Evolutionary conservation across 2,329 filamentous ascomycete genomes (phyloP).

Genomic region (Botrytis deweyae): DNA sequence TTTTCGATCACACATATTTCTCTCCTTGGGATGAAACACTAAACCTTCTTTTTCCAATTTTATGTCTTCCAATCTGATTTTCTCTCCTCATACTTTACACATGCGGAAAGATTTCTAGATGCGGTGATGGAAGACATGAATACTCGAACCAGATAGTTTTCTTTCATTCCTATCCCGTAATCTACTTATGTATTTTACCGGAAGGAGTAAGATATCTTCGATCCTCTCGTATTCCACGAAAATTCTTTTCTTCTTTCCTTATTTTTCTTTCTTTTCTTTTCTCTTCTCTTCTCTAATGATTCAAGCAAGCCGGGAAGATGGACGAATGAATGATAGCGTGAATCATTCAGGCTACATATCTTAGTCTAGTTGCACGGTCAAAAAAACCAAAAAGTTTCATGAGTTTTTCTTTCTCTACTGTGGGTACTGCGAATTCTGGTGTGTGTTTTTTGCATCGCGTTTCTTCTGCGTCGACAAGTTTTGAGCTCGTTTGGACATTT

Average conservation of each 20-base stretch:
- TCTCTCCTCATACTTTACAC: neutral
- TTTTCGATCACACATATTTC: neutral
- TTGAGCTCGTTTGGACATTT: neutral
- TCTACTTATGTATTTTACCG: neutral
- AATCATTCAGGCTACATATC: neutral
- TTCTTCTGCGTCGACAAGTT: neutral
- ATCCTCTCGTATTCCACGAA: neutral
- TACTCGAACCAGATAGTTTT: neutral
- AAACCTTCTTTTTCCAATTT: neutral
- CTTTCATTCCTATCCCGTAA: neutral
- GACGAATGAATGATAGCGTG: neutral
- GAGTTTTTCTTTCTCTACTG: neutral
- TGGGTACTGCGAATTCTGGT: neutral
- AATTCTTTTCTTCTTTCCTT: neutral
- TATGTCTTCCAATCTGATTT: neutral
- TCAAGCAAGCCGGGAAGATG: neutral
- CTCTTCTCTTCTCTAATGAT: neutral
- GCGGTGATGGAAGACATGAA: neutral
- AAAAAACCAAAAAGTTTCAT: conserved; percentile 1
- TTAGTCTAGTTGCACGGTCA: neutral
- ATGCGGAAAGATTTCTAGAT: neutral
- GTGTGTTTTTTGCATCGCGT: neutral
- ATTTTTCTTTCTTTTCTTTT: neutral
- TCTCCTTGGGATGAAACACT: neutral
- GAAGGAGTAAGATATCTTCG: neutral